These are phyloP conservation scores for Spathaspora gorwiae DNA, from an alignment of 805 yeast species.

Conservation along the genomic window DNA sequence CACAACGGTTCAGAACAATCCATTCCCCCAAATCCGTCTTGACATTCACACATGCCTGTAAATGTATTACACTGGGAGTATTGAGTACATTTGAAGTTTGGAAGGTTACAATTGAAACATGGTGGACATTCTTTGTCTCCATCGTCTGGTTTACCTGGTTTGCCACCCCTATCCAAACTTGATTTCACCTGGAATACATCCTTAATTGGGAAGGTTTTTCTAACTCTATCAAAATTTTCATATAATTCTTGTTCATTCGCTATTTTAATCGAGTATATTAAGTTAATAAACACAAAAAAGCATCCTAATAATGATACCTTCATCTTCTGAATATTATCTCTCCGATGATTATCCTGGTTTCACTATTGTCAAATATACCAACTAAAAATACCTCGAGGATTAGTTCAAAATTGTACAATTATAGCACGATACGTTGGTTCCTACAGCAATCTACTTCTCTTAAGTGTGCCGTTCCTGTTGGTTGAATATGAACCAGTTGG, in stretches of 20 bases:
- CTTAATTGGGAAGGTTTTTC: conserved; percentile 16
- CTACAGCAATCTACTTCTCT: no score
- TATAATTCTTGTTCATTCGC: conserved; percentile 7
- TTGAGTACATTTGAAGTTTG: conserved; percentile 86
- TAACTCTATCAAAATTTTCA: conserved; percentile 17
- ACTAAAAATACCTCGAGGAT: no score
- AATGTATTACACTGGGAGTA: conserved; percentile 82
- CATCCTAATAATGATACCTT: no score
- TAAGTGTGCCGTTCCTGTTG: no score
- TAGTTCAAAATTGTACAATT: no score
- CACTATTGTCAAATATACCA: no score
- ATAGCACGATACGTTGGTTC: no score
- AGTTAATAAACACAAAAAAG: no score
- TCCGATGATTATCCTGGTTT: no score
- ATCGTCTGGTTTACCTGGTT: conserved; percentile 4
- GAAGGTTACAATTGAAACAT: conserved; percentile 91
- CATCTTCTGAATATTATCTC: no score
- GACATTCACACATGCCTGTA: conserved; percentile 90
- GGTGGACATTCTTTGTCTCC: conserved; percentile 65
- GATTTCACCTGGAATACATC: conserved; percentile 20
- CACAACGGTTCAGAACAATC: conserved; percentile 88
- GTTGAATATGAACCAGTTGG: no score
- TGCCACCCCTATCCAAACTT: conserved; percentile 3
- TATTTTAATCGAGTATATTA: background rate
- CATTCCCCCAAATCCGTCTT: conserved; percentile 88